Evolutionary conservation across 169 alveolate species (phyloP), one percentile per base, ranked within the genome.

Genomic region (Cryptosporidium meleagridis): DNA sequence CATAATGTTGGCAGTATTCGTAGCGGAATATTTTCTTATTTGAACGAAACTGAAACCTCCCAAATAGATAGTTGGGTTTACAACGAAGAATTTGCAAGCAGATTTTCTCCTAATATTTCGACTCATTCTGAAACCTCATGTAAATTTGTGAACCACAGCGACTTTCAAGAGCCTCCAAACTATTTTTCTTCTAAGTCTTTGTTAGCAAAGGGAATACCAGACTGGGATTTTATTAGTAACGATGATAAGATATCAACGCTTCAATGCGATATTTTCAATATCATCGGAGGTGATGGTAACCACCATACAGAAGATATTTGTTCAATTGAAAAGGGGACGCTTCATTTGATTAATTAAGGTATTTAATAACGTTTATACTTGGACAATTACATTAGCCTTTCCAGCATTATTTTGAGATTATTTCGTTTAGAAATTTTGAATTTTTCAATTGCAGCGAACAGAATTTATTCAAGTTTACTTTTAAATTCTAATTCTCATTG

Each of bases 91-190:
- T 80, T 80, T 65, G 51, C 39, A 21, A 8, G 33, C 14, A 44
- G 52, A 37, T 80, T 80, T 48, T 9, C 89, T 21, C 68, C 89
- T 6, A 69, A 80, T 8, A 33, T 80, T 26, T 80, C 89, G 26
- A 37, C 31, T 0, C 16, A n/a, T 33, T 51, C 75, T 26, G 80
- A 80, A 29, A 41, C 75, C 1, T 26, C 73, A 0, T 80, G 89
- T 48, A 80, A 62, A 26, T 65, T 80, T 16, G 62, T 62, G 23
- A 67, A 67, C 33, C 69, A 80, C n/a, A 55, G 31, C 41, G 75
- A 59, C 23, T 80, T 80, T 70, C 89, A 80, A 33, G 89, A 80
- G 1, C 75, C 89, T 23, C 89, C 75, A n/a, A 80, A 65, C 39
- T 80, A 80, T 41, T 80, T 80, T 67, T 59, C 89, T 29, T 62